Conservation (phyloP, 2,329 filamentous ascomycete genomes). For the Dactylellina haptotyla region DNA sequence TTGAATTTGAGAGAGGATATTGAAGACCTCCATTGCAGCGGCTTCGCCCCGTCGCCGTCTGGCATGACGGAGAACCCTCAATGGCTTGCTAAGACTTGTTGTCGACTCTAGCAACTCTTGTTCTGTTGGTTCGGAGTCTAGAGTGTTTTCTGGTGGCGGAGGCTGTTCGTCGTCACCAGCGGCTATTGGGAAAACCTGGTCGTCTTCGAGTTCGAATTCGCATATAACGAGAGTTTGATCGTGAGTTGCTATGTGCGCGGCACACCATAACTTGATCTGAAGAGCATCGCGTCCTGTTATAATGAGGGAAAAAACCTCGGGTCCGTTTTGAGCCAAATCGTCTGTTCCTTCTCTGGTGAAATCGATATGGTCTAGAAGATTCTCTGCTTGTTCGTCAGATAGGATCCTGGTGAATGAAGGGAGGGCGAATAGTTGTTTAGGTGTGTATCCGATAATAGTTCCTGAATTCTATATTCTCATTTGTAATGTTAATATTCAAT, state of each 20-base stretch:
- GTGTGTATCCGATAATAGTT: conserved; percentile 78
- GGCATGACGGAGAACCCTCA: conserved; percentile 79
- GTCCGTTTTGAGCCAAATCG: conserved; percentile 78
- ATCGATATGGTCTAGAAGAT: conserved; percentile 84
- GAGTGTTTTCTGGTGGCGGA: conserved; percentile 76
- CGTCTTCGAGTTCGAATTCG: conserved; percentile 88
- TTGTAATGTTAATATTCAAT: not conserved
- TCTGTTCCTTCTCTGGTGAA: conserved; percentile 85
- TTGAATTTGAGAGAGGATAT: conserved; percentile 90
- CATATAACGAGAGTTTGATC: conserved; percentile 75
- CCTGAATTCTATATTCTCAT: conserved; percentile 72
- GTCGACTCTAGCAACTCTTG: conserved; percentile 82
- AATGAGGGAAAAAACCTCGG: conserved; percentile 84
- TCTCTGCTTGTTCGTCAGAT: conserved; percentile 83
- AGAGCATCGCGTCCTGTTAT: conserved; percentile 63
- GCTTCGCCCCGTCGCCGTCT: conserved; percentile 80
- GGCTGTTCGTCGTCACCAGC: conserved; percentile 69
- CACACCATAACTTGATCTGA: conserved; percentile 81
- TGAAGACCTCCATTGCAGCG: conserved; percentile 87
- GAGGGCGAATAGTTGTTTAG: conserved; percentile 77
- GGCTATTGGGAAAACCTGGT: conserved; percentile 73
- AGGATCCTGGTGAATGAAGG: conserved; percentile 84
- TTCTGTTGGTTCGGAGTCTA: conserved; percentile 75
- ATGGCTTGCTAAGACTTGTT: conserved; percentile 76
- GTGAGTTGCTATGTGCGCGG: conserved; percentile 77